phyloP scores from a whole-genome alignment of 129 eudicot species.

The Ambrosia artemisiifolia region DNA sequence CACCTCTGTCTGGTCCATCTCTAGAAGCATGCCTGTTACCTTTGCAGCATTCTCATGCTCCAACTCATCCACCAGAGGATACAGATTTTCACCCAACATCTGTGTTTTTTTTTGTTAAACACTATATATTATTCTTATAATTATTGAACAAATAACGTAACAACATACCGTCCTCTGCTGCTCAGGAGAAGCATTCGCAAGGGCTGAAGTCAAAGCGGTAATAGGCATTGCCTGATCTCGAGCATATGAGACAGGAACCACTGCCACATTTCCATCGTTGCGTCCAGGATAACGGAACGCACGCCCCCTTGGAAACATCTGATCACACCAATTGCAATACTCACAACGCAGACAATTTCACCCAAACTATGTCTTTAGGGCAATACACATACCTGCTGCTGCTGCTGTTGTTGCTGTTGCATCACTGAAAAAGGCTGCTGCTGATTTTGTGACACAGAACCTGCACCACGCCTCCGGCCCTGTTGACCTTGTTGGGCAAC shows the following conservation, averaged over 20 bases:
- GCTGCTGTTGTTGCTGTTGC: neutral
- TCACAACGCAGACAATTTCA: neutral
- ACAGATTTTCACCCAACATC: constrained; percentile 7
- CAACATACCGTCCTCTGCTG: constrained; percentile 58
- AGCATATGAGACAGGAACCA: neutral
- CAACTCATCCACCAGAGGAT: constrained; percentile 40
- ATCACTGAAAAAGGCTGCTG: neutral
- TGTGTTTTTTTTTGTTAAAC: neutral
- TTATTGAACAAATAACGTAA: neutral
- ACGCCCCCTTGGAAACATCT: constrained; percentile 73
- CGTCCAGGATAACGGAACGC: constrained; percentile 45
- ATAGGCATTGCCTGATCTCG: constrained; percentile 34
- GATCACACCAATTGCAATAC: neutral
- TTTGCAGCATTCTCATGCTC: constrained; percentile 68
- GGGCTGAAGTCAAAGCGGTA: constrained; percentile 60
- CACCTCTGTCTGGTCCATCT: constrained; percentile 59
- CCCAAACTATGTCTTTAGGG: neutral
- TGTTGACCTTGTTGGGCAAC: constrained; percentile 37
- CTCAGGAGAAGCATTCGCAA: constrained; percentile 65
- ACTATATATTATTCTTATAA: too few relatives aligned
- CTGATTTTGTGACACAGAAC: neutral
- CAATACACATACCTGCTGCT: neutral
- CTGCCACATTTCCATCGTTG: neutral
- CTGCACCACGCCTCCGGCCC: neutral
- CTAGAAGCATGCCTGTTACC: constrained; percentile 72